These are phyloP conservation scores for Sporothrix mexicana DNA, from an alignment of 2,329 filamentous ascomycete genomes.

Conservation along the genomic window DNA sequence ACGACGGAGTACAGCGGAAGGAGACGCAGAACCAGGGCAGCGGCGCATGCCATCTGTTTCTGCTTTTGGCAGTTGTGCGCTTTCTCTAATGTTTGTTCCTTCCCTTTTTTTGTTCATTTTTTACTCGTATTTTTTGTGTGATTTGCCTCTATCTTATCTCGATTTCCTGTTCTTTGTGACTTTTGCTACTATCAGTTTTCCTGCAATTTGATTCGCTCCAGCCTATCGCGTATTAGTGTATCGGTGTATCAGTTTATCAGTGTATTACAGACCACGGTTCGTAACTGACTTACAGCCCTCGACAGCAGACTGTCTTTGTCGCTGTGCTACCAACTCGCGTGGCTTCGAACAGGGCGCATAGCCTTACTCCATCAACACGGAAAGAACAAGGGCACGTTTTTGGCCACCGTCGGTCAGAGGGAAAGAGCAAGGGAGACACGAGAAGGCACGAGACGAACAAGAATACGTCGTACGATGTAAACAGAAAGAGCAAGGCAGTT, in stretches of 20 bases:
- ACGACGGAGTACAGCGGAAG: too few species aligned
- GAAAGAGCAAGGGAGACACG: not conserved
- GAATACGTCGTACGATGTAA: not conserved
- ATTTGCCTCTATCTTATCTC: slow-evolving; percentile 27
- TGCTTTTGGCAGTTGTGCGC: not conserved
- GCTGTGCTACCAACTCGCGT: not conserved
- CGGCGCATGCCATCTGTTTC: not conserved
- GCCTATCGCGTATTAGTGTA: not conserved
- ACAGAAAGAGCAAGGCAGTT: not conserved
- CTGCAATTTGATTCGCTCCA: not conserved
- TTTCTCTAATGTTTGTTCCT: not conserved
- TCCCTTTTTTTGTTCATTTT: not conserved
- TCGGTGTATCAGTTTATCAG: not conserved
- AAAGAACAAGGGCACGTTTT: not conserved
- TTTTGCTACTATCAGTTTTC: not conserved
- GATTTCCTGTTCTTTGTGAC: not conserved
- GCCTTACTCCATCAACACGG: not conserved
- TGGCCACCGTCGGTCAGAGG: not conserved
- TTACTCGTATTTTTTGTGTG: not conserved
- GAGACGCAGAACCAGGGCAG: not conserved
- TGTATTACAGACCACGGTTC: not conserved
- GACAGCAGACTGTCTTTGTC: not conserved
- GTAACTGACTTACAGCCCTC: not conserved
- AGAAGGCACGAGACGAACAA: not conserved
- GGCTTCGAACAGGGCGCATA: not conserved